Evolutionary conservation across 2,329 filamentous ascomycete genomes (phyloP).

Genomic region (Fusarium sp.): DNA sequence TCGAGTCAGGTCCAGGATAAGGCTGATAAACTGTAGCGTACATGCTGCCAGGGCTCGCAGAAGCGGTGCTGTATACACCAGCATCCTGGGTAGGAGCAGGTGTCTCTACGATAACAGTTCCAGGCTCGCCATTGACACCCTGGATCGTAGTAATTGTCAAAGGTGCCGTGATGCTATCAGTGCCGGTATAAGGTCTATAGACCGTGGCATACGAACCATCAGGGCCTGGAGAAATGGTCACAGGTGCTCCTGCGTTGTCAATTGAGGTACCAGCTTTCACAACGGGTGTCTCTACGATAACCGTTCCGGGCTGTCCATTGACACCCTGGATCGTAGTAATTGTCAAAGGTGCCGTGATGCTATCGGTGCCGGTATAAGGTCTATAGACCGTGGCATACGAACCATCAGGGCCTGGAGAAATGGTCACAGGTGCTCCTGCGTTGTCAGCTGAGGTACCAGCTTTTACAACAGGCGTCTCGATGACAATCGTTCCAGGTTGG

Average conservation of each 20-base stretch:
- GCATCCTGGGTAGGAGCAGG: background rate
- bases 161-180: background rate
- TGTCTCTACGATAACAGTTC: background rate
- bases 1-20: slow-evolving; percentile 20
- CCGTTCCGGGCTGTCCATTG: background rate
- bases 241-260: background rate
- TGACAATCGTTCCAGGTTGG: slow-evolving; percentile 18
- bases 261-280: too few species aligned
- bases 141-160: background rate
- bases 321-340: background rate
- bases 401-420: background rate
- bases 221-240: background rate
- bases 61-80: background rate
- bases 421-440: background rate
- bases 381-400: background rate
- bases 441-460: too few species aligned
- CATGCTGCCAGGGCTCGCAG: background rate
- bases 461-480: background rate
- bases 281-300: background rate
- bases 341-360: background rate
- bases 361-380: background rate
- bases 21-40: slow-evolving; percentile 23
- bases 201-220: background rate
- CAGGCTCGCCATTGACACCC: background rate
- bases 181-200: background rate